A percentile compares a stretch with the other conserved stretches of the same genome.
These are phyloP conservation scores for Oryza glaberrima DNA, from an alignment of 176 grass and related monocot species.

Conservation along the genomic window DNA sequence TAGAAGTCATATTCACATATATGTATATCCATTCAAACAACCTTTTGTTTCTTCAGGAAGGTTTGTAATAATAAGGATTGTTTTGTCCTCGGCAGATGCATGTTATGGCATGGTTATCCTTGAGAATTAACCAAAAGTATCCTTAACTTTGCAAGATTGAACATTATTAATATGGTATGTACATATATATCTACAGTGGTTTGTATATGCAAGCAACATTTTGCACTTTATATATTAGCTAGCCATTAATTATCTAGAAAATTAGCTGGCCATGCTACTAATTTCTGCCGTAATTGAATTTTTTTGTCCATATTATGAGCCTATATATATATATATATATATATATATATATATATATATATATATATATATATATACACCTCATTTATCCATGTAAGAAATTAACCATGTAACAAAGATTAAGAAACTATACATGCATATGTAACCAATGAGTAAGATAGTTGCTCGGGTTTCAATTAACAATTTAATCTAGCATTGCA, in stretches of 20 bases:
- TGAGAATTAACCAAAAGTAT: slow-evolving; percentile 8
- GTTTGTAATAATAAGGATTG: not conserved
- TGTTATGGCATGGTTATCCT: not conserved
- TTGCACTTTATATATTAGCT: not conserved
- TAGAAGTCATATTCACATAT: not conserved
- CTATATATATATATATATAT: no score
- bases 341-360: no score
- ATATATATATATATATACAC: no score
- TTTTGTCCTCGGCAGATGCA: not conserved
- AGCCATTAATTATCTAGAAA: not conserved
- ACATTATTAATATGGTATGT: not conserved
- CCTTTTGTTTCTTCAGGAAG: slow-evolving; percentile 8
- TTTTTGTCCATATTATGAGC: not conserved
- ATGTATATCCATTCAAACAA: not conserved
- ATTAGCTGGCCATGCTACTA: not conserved
- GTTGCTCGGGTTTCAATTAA: no score
- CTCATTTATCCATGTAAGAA: no score
- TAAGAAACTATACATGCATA: no score
- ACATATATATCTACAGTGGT: not conserved
- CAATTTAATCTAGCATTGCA: no score
- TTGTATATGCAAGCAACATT: not conserved
- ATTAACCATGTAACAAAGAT: no score
- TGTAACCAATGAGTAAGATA: no score
- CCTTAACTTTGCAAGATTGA: not conserved
- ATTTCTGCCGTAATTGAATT: not conserved